A percentile compares a stretch with the other conserved stretches of the same genome.
phyloP scores from a whole-genome alignment of 106 monocot species.

The Phalaenopsis equestris region DNA sequence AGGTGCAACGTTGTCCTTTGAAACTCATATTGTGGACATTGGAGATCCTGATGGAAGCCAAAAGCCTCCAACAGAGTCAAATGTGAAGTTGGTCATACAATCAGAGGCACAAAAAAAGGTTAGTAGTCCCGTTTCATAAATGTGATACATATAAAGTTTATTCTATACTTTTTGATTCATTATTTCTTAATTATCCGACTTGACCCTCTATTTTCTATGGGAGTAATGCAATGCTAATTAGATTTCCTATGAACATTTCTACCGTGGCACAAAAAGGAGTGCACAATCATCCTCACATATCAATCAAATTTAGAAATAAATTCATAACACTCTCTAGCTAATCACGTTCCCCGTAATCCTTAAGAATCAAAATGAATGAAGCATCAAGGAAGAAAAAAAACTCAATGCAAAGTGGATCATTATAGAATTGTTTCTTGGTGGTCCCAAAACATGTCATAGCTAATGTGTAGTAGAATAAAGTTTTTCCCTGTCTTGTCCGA shows the following conservation, averaged over 20 bases:
- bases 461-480: not conserved
- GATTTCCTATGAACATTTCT: not conserved
- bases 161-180: not conserved
- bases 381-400: not conserved
- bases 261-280: not conserved
- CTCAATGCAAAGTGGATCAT: not conserved
- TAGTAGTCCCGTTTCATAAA: not conserved
- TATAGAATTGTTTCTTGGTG: not conserved
- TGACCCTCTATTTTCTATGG: not conserved
- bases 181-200: not conserved
- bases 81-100: not conserved
- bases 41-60: constrained; percentile 24
- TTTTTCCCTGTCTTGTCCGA: not conserved
- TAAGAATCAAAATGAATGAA: not conserved
- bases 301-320: not conserved
- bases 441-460: not conserved
- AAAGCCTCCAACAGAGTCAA: constrained; percentile 8
- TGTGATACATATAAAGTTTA: not conserved
- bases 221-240: not conserved
- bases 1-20: constrained; percentile 47
- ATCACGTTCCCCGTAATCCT: not conserved
- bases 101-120: not conserved
- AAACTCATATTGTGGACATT: constrained; percentile 73
- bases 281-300: not conserved
- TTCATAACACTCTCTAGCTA: not conserved